phyloP scores from a whole-genome alignment of 805 yeast species.

The Candida dendrica region DNA sequence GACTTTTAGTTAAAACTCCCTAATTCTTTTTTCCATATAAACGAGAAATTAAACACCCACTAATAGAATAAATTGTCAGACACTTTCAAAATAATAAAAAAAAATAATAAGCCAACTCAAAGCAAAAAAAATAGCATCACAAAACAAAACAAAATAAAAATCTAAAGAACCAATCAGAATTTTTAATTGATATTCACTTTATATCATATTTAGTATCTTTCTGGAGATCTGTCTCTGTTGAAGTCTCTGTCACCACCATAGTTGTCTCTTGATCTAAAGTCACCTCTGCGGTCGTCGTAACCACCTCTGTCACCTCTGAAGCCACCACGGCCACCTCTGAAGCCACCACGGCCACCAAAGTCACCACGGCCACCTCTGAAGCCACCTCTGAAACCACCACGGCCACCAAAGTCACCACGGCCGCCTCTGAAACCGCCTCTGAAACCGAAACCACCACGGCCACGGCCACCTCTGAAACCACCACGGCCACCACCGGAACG shows the following conservation, averaged over 20 bases:
- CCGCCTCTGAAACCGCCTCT: constrained; percentile 30
- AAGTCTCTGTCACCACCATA: constrained; percentile 29
- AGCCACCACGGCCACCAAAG: constrained; percentile 24
- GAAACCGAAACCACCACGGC: constrained; percentile 34
- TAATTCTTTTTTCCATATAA: too few relatives aligned
- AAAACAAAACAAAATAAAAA: not conserved
- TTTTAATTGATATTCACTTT: not conserved
- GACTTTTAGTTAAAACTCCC: too few relatives aligned
- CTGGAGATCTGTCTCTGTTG: constrained; percentile 71
- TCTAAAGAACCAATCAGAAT: not conserved
- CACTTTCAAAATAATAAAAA: not conserved
- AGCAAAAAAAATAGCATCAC: not conserved
- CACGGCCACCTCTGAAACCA: constrained; percentile 35
- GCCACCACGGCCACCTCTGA: constrained; percentile 37
- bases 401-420: constrained; percentile 27
- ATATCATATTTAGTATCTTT: constrained; percentile 43
- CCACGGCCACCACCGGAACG: constrained; percentile 41
- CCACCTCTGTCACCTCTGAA: constrained; percentile 37
- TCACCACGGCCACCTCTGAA: constrained; percentile 16
- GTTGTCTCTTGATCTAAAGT: constrained; percentile 21
- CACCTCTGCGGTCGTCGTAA: constrained; percentile 24
- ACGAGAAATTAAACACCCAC: too few relatives aligned
- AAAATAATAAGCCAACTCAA: not conserved
- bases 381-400: constrained; percentile 28
- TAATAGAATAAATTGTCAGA: too few relatives aligned